Base-by-base conservation (phyloP, 1,284 basidiomycete species). In the Apiotrichum brassicae region DNA sequence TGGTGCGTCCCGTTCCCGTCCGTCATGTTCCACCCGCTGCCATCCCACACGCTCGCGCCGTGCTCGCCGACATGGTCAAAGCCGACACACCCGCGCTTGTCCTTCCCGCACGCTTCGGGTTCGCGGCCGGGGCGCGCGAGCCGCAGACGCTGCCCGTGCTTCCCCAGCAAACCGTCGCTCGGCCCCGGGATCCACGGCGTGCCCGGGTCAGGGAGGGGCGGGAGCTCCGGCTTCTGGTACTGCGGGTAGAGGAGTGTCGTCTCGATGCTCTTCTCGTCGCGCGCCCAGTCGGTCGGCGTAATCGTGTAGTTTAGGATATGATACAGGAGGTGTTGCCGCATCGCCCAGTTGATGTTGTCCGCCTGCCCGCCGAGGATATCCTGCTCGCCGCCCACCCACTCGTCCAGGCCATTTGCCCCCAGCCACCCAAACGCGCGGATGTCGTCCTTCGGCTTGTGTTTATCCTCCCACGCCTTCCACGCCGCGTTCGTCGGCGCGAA, bases 401-500 rank as follows among this genome's bases (percentile, higher is more conserved):
- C 66, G 26, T 51, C 50, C n/a, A 68, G 37, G 0, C 65, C 66
- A 7, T 35, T 50, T 3, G 48, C 6, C 0, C 61, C 62, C 6
- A 71, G 56, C 68, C 68, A 71, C 9, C 62, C 62, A 11, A 33
- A 33, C 18, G 40, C 40, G 23, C 44, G 35, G 12, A 6, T 25
- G 8, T 25, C 26, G 14, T 49, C 53, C 1, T 24, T 23, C 2
- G 63, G 62, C 14, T 43, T 42, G 54, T 69, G 59, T 32, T 48
- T 45, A 3, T 65, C 59, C 1, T 63, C 65, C 71, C 71, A 72
- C 70, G 53, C 54, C 26, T 55, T 76, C 65, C 94, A 84, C 13
- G 93, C 93, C 53, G 87, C 82, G 72, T 99, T 92, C 16, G 89
- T 97, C 0, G 95, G 95, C 1, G 95, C 95, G 63, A 97, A 95